Evolutionary conservation across 768 basidiomycete genomes (phyloP), one percentile per base, ranked within the genome.

Genomic region (Sarcomyxa edulis): DNA sequence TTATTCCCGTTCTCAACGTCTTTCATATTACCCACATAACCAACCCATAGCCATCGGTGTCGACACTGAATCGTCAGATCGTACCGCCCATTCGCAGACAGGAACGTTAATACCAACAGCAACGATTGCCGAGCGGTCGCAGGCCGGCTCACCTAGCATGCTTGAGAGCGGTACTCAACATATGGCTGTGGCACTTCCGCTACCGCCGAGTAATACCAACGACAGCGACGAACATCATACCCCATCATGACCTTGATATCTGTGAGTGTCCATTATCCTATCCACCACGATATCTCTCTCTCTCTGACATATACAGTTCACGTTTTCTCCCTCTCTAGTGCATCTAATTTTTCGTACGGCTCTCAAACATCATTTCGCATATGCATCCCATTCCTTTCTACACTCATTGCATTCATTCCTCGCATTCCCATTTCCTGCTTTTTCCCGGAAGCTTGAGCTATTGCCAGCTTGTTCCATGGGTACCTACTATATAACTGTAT

Each of bases 1-100:
- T 64, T 93, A 86, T 61, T 70, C 69, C 37, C 71, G 65, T 48
- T 79, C 81, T 42, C 67, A 75, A 48, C 77, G 91, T 33, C 71
- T 74, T 56, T 88, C 91, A 18, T 94, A 96, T 55, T 95, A 95
- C 57, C 88, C 87, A 29, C 82, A 88, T 46, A 88, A 86, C 52
- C 80, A 87, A 49, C 78, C 81, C 15, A 60, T 72, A 21, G 57
- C 65, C n/a, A 39, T 67, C 12, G 64, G 64, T 26, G 62, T 62
- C 11, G 58, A 65, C n/a, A 59, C 64, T 6, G 65, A 67, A 31
- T 55, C 54, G 48, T 65, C 60, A 1, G 72, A 71, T 31, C 62
- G 62, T 26, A 69, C 69, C 15, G 42, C 67, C 14, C 66, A 61
- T 14, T 72, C 72, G 20, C 52, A 57, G 8, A 67, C 64, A 27